Percentiles rank a stretch among this genome's conserved stretches.
Evolutionary conservation across 352 stramenopile genomes (phyloP).

Genomic region (Hyaloperonospora arabidopsidis): DNA sequence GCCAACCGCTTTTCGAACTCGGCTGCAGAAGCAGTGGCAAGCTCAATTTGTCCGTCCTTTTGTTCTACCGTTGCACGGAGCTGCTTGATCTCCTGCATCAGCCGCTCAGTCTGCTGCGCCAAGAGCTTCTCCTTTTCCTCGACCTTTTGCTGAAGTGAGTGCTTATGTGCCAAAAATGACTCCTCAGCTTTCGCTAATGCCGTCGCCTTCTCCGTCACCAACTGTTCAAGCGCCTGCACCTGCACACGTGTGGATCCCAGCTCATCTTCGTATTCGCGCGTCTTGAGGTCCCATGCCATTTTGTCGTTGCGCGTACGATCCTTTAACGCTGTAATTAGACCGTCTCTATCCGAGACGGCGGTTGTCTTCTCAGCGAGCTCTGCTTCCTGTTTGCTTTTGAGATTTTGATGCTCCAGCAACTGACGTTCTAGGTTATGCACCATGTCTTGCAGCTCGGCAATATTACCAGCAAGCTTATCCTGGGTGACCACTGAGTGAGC

Average conservation of each 20-base stretch:
- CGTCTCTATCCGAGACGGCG: constrained; percentile 13
- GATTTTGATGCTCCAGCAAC: constrained; percentile 10
- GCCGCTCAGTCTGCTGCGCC: constrained; percentile 24
- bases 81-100: constrained; percentile 28
- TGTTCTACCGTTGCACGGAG: constrained; percentile 14
- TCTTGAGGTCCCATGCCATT: constrained; percentile 16
- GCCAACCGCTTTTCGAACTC: constrained; percentile 14
- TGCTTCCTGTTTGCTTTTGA: constrained; percentile 11
- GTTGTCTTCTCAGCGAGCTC: constrained; percentile 14
- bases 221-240: constrained; percentile 30
- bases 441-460: constrained; percentile 16
- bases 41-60: constrained; percentile 24
- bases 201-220: constrained; percentile 27
- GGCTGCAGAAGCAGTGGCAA: constrained; percentile 11
- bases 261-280: constrained; percentile 22
- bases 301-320: constrained; percentile 14
- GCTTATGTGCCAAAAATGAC: constrained; percentile 19
- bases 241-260: constrained; percentile 21
- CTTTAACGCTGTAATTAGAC: constrained; percentile 20
- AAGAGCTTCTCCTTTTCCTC: constrained; percentile 24
- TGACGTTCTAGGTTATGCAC: constrained; percentile 17
- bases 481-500: constrained; percentile 10
- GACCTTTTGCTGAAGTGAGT: constrained; percentile 21
- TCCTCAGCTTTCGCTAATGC: constrained; percentile 19
- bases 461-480: constrained; percentile 6